Evolutionary conservation across 148 eudicot genomes (phyloP).

Genomic region (Chenopodium suecicum): DNA sequence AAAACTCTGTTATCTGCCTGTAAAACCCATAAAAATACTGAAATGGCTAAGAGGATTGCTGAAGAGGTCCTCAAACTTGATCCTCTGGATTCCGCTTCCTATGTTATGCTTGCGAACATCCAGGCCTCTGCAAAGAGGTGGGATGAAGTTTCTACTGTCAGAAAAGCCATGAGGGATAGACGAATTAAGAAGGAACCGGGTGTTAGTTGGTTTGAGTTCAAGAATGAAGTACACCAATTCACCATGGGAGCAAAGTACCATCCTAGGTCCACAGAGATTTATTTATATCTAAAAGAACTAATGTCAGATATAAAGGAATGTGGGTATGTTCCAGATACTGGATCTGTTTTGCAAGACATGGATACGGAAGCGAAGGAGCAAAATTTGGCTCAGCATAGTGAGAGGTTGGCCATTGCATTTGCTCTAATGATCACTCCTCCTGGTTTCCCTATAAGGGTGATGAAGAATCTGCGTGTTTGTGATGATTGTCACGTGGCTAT

Average conservation of each 20-base stretch:
- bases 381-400: conserved; percentile 71
- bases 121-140: conserved; percentile 70
- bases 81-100: conserved; percentile 70
- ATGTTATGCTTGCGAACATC: conserved; percentile 64
- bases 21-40: conserved; percentile 64
- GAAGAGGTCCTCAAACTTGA: conserved; percentile 57
- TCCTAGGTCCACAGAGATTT: conserved; percentile 54
- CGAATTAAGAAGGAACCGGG: conserved; percentile 80
- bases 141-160: conserved; percentile 63
- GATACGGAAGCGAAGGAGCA: conserved; percentile 65
- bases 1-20: conserved; percentile 80
- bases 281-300: conserved; percentile 57
- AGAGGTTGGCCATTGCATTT: conserved; percentile 74
- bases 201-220: conserved; percentile 81
- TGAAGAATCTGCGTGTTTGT: conserved; percentile 85
- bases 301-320: conserved; percentile 48
- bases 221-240: conserved; percentile 65
- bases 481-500: conserved; percentile 75
- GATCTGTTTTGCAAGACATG: conserved; percentile 76
- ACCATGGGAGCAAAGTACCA: conserved; percentile 63
- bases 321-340: conserved; percentile 70
- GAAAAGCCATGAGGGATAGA: conserved; percentile 66
- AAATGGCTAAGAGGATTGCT: conserved; percentile 59
- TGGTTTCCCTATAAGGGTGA: conserved; percentile 65
- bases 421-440: conserved; percentile 77